Conservation (phyloP, 176 grass and related monocot species). For the Oryza rufipogon region DNA sequence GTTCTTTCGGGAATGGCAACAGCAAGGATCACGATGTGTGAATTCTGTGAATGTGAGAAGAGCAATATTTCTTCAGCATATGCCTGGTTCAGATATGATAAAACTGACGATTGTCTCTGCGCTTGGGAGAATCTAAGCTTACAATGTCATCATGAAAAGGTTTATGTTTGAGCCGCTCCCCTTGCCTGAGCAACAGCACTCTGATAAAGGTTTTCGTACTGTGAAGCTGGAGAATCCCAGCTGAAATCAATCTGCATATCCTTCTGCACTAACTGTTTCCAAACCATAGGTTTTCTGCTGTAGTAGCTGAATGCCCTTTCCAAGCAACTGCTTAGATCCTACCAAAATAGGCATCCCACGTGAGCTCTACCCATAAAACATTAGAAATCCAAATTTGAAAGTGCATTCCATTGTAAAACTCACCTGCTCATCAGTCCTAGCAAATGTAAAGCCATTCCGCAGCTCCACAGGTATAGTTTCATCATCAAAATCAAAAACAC, state of each 20-base stretch:
- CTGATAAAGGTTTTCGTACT: conserved; percentile 62
- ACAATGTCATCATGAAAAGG: neutral
- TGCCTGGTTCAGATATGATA: neutral
- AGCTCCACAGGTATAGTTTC: conserved; percentile 44
- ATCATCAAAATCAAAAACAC: conserved; percentile 60
- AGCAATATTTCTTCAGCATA: neutral
- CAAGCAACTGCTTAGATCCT: conserved; percentile 63
- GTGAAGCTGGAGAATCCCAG: conserved; percentile 60
- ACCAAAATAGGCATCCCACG: conserved; percentile 2
- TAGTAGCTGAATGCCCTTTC: conserved; percentile 63
- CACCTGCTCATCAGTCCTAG: conserved; percentile 57
- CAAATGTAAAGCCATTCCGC: conserved; percentile 66
- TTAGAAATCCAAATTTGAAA: neutral
- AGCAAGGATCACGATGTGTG: neutral
- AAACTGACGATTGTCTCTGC: neutral
- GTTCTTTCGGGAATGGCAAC: neutral
- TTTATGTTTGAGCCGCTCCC: conserved; percentile 45
- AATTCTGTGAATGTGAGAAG: neutral
- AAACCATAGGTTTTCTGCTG: conserved; percentile 47
- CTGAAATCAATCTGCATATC: conserved; percentile 67
- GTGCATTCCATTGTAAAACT: neutral
- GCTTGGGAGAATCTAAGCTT: neutral
- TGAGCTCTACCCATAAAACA: neutral
- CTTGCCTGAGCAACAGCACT: conserved; percentile 56
- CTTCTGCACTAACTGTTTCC: conserved; percentile 58